Evolutionary conservation across 2,329 filamentous ascomycete genomes (phyloP).

Genomic region (Sporothrix euskadiensis): DNA sequence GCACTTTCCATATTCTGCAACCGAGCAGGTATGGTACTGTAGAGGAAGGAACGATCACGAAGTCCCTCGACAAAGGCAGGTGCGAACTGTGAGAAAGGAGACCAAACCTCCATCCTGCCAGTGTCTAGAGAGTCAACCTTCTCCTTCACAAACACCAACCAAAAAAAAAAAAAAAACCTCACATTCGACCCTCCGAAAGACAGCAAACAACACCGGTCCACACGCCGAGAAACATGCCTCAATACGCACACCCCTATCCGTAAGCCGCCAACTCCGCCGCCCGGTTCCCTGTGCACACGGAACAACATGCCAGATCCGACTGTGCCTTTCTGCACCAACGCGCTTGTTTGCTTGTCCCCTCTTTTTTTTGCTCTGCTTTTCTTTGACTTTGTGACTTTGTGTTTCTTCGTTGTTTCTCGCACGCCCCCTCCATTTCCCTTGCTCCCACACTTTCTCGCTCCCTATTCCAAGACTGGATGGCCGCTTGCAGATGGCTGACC

Average conservation of each 20-base stretch:
- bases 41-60: neutral
- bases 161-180: neutral
- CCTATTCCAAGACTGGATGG: conserved; percentile 29
- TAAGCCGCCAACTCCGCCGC: conserved; percentile 2
- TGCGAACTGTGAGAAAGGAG: neutral
- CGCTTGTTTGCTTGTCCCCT: conserved; percentile 40
- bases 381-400: conserved; percentile 15
- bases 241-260: conserved; percentile 5
- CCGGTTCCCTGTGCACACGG: conserved; percentile 19
- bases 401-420: conserved; percentile 8
- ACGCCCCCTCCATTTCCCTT: conserved; percentile 28
- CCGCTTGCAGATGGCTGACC: conserved; percentile 20
- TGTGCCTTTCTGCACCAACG: conserved; percentile 44
- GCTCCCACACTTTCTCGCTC: conserved; percentile 28
- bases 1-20: neutral
- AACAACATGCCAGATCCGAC: conserved; percentile 35
- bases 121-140: neutral
- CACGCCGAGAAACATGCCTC: neutral
- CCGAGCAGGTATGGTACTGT: neutral
- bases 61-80: neutral
- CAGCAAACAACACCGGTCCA: neutral
- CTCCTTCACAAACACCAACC: neutral
- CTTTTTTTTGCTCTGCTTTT: conserved; percentile 13
- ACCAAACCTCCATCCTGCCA: neutral
- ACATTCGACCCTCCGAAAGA: neutral